Base-by-base conservation (phyloP, 2,329 filamentous ascomycete genomes). In the Thielaviopsis musarum region DNA sequence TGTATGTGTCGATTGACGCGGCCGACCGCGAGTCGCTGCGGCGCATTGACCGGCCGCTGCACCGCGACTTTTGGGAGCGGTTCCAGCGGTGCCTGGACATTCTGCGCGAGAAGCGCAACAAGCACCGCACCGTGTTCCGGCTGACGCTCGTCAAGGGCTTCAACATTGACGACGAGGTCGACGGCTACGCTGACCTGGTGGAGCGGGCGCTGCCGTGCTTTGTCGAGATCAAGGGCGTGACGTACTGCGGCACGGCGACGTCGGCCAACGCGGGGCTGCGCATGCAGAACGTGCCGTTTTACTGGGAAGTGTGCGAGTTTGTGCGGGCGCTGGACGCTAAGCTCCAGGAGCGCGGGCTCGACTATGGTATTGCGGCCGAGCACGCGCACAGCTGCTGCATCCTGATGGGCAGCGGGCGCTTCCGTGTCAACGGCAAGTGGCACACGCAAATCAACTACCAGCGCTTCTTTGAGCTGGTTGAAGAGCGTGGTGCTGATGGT, bases 271-370 rank as follows among this genome's bases (percentile, higher is more conserved):
- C 89, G 0, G 91, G 91, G 0, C 76, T 97, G 54, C 93, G 84
- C n/a, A 97, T 97, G 91, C 82, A 88, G 66, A 97, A 97, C 68
- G 93, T 97, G 10, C 91, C 91, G 0, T 97, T 95, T 68, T 97
- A 96, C 73, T 85, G 87, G 69, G 91, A 96, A 71, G 87, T 96
- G 2, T 81, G 81, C 41, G 82, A 84, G 2, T 97, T 96, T 67
- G 90, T 94, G 10, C 77, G 80, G 48, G 84, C 85, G 0, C 78
- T 96, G 0, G 82, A 91, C 63, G 72, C 73, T 38, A 84, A 86
- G 62, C 75, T 97, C 13, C 74, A 76, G 45, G 76, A 77, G 56
- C 78, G 88, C 49, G 88, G 88, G 0, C 75, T 97, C 6, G 77
- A 76, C 1, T 97, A 97, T 66, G 91, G 91, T 19, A 91, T 97